Evolutionary conservation across 1,284 basidiomycete species (phyloP).

Genomic region (Pascua sp.): DNA sequence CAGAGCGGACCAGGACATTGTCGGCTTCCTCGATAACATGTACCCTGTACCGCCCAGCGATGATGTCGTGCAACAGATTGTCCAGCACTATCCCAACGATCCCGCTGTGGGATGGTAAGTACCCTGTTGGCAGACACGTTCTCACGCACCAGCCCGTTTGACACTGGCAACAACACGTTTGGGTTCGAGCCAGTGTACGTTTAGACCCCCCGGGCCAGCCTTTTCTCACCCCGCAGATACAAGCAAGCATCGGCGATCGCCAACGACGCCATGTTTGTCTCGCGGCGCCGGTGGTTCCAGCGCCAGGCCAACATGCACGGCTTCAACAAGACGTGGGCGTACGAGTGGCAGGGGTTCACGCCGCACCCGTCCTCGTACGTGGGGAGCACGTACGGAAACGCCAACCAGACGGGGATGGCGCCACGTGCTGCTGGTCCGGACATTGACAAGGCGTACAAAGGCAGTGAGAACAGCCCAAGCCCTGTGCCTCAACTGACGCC

Average conservation of each 20-base stretch:
- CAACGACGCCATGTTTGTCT: conserved; percentile 32
- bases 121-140: background rate
- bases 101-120: conserved; percentile 16
- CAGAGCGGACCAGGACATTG: background rate
- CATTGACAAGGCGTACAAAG: background rate
- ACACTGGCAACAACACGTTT: conserved; percentile 43
- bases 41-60: conserved; percentile 17
- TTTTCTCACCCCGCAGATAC: conserved; percentile 4
- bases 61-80: conserved; percentile 21
- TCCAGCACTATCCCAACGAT: conserved; percentile 26
- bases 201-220: too few species aligned
- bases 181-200: conserved; percentile 18
- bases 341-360: conserved; percentile 7
- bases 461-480: background rate
- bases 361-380: background rate
- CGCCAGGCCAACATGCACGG: conserved; percentile 25
- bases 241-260: conserved; percentile 32
- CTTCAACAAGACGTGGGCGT: conserved; percentile 31
- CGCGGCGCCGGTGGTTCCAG: conserved; percentile 30
- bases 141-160: conserved; percentile 25
- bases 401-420: background rate
- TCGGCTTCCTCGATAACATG: conserved; percentile 16
- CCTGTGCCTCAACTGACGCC: background rate
- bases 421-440: background rate
- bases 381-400: background rate